These are phyloP conservation scores for Capsicum baccatum DNA, from an alignment of 257 asterid genomes.

Conservation along the genomic window DNA sequence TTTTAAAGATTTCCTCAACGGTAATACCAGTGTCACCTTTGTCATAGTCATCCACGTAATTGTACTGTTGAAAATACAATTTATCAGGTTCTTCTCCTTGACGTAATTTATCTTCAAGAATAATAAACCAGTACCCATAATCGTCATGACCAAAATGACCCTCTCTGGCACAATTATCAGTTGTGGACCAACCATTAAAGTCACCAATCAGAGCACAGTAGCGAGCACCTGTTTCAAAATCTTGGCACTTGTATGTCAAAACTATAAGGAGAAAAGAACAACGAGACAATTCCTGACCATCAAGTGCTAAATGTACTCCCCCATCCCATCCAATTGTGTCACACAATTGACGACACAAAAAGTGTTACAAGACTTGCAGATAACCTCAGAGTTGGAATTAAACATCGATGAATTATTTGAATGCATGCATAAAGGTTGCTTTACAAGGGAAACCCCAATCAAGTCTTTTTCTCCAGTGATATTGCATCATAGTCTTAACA, in stretches of 20 bases:
- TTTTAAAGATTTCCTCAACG: constrained; percentile 71
- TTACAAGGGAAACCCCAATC: constrained; percentile 9
- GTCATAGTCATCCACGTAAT: constrained; percentile 81
- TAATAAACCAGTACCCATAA: constrained; percentile 94
- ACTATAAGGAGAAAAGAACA: constrained; percentile 13
- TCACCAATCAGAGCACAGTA: constrained; percentile 93
- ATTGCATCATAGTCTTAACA: neutral
- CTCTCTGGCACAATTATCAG: constrained; percentile 88
- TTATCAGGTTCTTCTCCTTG: constrained; percentile 90
- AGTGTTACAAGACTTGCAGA: neutral
- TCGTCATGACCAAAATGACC: constrained; percentile 93
- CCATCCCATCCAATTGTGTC: neutral
- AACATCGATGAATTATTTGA: neutral
- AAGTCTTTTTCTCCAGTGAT: neutral
- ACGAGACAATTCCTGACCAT: neutral
- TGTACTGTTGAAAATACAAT: constrained; percentile 88
- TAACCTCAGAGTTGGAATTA: constrained; percentile 10
- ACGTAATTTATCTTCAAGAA: constrained; percentile 84
- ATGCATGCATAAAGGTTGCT: neutral
- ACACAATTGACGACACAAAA: neutral
- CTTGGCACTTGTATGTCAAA: constrained; percentile 30
- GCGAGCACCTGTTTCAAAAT: constrained; percentile 80
- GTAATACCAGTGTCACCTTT: constrained; percentile 90
- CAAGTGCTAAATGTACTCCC: neutral
- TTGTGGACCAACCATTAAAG: constrained; percentile 93